Evolutionary conservation across 129 eudicot species (phyloP).

Genomic region (Kitagawia praeruptora): DNA sequence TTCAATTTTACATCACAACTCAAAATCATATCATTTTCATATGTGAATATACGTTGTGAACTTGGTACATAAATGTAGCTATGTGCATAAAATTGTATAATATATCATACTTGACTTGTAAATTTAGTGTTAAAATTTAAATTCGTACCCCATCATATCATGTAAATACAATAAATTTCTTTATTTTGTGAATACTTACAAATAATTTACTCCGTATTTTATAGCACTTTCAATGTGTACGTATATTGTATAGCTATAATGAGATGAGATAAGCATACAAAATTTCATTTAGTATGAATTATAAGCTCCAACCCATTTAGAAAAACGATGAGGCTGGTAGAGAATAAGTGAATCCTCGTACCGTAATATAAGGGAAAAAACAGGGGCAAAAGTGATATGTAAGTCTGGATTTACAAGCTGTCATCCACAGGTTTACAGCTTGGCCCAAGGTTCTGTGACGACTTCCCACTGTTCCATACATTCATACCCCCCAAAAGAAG

Average conservation of each 20-base stretch:
- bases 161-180: too few relatives aligned
- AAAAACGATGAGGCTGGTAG: neutral
- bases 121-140: neutral
- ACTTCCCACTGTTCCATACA: constrained; percentile 17
- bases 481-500: neutral
- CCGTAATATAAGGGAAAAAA: constrained; percentile 15
- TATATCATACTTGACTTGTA: neutral
- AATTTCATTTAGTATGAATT: too few relatives aligned
- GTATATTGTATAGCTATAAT: too few relatives aligned
- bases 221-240: too few relatives aligned
- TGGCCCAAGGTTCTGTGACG: constrained; percentile 21
- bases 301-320: neutral
- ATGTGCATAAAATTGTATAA: neutral
- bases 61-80: neutral
- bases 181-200: too few relatives aligned
- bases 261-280: too few relatives aligned
- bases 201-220: too few relatives aligned
- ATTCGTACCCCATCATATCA: neutral
- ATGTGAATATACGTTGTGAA: neutral
- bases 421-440: constrained; percentile 37
- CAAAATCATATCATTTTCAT: too few relatives aligned
- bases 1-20: neutral
- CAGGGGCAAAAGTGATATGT: neutral
- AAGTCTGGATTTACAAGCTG: constrained; percentile 27
- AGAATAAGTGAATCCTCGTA: neutral